Evolutionary conservation across 1,139 yeast genomes (phyloP), one percentile per base, ranked within the genome.

Genomic region (Blastobotrys petasosporus): DNA sequence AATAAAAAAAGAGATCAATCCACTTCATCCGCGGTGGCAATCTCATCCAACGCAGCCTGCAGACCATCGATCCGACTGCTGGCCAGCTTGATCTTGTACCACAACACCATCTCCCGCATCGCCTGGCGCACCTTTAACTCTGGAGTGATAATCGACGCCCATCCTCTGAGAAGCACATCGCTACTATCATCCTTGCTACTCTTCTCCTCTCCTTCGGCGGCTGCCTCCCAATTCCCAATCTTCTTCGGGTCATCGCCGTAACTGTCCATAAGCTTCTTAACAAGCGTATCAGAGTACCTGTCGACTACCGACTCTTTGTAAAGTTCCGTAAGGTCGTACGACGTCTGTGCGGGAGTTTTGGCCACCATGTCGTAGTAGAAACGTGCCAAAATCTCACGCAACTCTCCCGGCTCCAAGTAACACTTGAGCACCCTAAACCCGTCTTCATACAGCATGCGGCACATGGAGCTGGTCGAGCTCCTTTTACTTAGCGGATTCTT

Each of bases 41-140:
- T 32, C 9, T 20, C 25, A 20, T 20, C 25, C 4, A 17, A 17
- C 8, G 46, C 51, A 4, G 49, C 48, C 7, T 35, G 15, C n/a
- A 40, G 37, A 5, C 53, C 54, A 13, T 49, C 50, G 13, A 47
- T 34, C 16, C 55, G 41, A 10, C 50, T 44, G 10, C 37, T 13
- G 7, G 51, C 49, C 32, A 52, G 41, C 31, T 52, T 48, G 8
- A 47, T 23, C 30, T 51, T 49, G 35, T 45, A 41, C 52, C 53
- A 51, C 39, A 43, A 48, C 34, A 47, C 43, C 43, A 47, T 34
- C 31, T 52, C 55, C 32, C 38, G 38, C 45, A 51, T 42, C 6
- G 42, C 48, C 15, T 46, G 36, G 4, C 53, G 46, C 20, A 49
- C 34, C 31, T 45, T 46, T 32, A 52, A 12, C 42, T 44, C 51